A percentile compares a stretch with the other conserved stretches of the same genome.
Conservation (phyloP, 257 asterid species). For the Ehretia macrophylla region DNA sequence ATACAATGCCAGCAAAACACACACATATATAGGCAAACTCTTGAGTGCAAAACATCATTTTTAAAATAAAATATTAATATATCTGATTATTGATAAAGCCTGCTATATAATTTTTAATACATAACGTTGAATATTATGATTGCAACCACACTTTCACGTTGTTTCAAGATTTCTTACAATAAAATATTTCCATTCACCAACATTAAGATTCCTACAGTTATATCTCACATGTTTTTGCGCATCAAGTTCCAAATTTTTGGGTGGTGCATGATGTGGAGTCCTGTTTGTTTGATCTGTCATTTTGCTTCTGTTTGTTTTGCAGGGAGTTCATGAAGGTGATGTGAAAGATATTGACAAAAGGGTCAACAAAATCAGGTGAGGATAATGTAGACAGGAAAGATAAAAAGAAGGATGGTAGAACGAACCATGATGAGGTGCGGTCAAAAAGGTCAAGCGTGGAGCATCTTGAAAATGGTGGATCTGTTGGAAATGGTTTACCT, state of each 20-base stretch:
- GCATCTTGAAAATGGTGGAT: constrained; percentile 36
- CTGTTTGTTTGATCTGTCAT: constrained; percentile 9
- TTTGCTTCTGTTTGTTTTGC: constrained; percentile 16
- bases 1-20: no score
- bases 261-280: constrained; percentile 12
- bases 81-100: no score
- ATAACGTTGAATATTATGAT: no score
- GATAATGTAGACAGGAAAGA: constrained; percentile 32
- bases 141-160: no score
- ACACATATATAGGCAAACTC: no score
- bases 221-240: constrained; percentile 27
- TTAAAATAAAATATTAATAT: no score
- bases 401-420: constrained; percentile 8
- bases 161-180: no score
- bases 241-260: constrained; percentile 18
- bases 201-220: no score
- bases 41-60: no score
- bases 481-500: constrained; percentile 19
- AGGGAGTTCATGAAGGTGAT: constrained; percentile 41
- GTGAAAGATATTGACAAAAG: constrained; percentile 21
- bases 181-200: no score
- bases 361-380: constrained; percentile 18
- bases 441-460: constrained; percentile 25
- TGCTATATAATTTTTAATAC: no score
- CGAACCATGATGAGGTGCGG: constrained; percentile 23